Conservation (phyloP, 2,329 filamentous ascomycete genomes). For the Emericellopsis cladophorae region DNA sequence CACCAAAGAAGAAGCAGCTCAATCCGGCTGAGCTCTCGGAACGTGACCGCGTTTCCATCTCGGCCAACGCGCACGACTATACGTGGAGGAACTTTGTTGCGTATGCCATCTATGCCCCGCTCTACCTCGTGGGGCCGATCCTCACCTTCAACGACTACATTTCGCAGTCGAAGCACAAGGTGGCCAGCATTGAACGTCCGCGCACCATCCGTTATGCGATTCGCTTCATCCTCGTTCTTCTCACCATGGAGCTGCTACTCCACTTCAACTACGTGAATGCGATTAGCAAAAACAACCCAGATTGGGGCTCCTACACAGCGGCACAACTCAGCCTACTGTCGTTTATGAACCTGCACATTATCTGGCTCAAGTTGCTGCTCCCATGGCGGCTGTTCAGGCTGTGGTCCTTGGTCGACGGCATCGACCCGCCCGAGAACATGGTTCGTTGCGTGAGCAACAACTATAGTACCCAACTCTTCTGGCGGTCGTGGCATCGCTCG, state of each 20-base stretch:
- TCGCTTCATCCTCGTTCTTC: conserved; percentile 66
- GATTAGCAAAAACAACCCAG: conserved; percentile 68
- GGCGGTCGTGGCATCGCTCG: conserved; percentile 90
- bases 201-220: conserved; percentile 73
- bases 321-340: conserved; percentile 82
- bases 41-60: conserved; percentile 67
- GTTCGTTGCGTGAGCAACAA: conserved; percentile 93
- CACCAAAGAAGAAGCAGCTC: conserved; percentile 89
- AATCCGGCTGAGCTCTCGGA: conserved; percentile 82
- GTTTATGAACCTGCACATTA: conserved; percentile 91
- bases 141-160: conserved; percentile 98
- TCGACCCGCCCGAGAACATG: conserved; percentile 98
- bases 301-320: conserved; percentile 75
- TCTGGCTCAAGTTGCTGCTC: conserved; percentile 94
- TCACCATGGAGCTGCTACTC: conserved; percentile 82
- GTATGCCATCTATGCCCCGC: conserved; percentile 80
- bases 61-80: conserved; percentile 60
- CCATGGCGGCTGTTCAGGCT: conserved; percentile 98
- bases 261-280: conserved; percentile 92
- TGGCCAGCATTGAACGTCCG: conserved; percentile 54
- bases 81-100: conserved; percentile 78
- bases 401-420: conserved; percentile 82
- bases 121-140: conserved; percentile 89
- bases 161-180: conserved; percentile 63
- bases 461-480: conserved; percentile 82